These are phyloP conservation scores for Asterionellopsis glacialis DNA, from an alignment of 108 stramenopile species.

Conservation along the genomic window DNA sequence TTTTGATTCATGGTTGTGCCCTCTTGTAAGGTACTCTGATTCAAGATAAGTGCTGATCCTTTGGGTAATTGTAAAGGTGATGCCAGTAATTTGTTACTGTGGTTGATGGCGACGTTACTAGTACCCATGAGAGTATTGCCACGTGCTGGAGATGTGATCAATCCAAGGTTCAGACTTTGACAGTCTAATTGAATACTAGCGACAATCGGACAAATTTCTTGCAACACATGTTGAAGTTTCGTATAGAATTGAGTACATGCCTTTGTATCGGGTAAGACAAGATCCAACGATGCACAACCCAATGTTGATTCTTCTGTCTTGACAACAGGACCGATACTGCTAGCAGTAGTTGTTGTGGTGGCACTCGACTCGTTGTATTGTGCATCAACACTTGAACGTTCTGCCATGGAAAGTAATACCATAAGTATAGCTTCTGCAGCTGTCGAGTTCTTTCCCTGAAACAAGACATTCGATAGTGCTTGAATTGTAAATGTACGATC, in stretches of 20 bases:
- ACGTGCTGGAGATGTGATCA: background rate
- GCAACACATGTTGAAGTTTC: constrained; percentile 22
- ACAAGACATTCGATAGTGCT: background rate
- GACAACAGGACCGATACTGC: background rate
- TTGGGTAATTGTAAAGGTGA: constrained; percentile 39
- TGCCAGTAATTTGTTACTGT: constrained; percentile 25
- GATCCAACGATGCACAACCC: constrained; percentile 47
- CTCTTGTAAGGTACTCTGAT: constrained; percentile 5
- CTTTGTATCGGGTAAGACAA: constrained; percentile 13
- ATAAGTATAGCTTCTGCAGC: constrained; percentile 24
- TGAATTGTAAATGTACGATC: background rate
- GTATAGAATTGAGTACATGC: constrained; percentile 10
- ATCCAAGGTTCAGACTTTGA: background rate
- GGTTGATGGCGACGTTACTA: constrained; percentile 12
- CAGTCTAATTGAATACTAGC: constrained; percentile 16
- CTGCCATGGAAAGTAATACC: constrained; percentile 23
- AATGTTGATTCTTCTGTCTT: constrained; percentile 22
- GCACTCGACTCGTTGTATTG: too few species aligned
- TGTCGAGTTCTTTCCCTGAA: background rate
- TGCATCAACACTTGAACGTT: constrained; percentile 15
- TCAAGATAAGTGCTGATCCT: constrained; percentile 32
- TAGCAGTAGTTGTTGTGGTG: background rate
- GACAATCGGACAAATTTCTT: constrained; percentile 25
- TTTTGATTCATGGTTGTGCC: background rate
- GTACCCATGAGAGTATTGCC: background rate